Base-by-base conservation (phyloP, 2,329 filamentous ascomycete species). In the Tolypocladium tropicale region DNA sequence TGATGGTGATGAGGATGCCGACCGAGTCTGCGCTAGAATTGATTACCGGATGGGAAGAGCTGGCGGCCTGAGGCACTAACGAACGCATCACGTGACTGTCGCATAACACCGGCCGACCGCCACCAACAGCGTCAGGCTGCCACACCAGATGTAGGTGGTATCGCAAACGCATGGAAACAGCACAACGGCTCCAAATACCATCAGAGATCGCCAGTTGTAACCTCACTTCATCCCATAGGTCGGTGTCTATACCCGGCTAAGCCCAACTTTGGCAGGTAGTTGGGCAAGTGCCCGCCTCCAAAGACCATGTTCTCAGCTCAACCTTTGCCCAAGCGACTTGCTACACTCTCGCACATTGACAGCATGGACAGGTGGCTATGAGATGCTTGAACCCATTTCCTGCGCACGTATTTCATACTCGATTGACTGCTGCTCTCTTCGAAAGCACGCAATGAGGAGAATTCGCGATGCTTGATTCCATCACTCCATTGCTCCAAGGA, bases 21-120 rank as follows among this genome's bases (percentile, higher is more conserved):
- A 62, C 66, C 68, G 66, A 72, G 67, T 69, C 66, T 68, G 68
- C 63, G 67, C 62, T 63, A 67, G 65, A 65, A 68, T 66, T 65
- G 65, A 66, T 62, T 60, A 61, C 61, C 58, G 60, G 55, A 60
- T 60, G 58, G 62, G 60, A 58, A 57, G 62, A 63, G 59, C 60
- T 55, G 55, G 54, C 39, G 32, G 64, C 69, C 68, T 72, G 56
- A 71, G 68, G 68, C 67, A 66, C 14, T n/a, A 34, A 60, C 10
- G 6, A 2, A 0, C 23, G 39, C 54, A 6, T 43, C 63, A 65
- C 61, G 62, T 64, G 65, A 59, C 53, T 34, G 9, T n/a, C 9
- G 7, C 37, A 21, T 9, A n/a, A 7, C 37, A 21, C 37, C 21
- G 18, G 18, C 16, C 18, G 18, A 9, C 16, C 37, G 37, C 39